Evolutionary conservation across 345 rosid species (phyloP).

Genomic region (Streptanthus diversifolius): DNA sequence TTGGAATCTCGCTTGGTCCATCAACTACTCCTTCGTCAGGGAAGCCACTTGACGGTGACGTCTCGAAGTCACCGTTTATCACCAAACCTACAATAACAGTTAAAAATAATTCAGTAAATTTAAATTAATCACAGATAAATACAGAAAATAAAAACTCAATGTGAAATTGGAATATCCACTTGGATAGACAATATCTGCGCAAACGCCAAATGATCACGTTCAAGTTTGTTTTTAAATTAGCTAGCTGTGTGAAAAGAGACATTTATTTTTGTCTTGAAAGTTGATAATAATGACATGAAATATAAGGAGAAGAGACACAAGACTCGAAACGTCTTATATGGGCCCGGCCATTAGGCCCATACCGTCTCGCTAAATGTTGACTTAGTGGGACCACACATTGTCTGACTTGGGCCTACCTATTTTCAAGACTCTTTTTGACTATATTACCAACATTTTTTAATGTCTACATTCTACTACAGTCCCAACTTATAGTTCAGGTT

Average conservation of each 20-base stretch:
- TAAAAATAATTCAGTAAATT: not conserved
- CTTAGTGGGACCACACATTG: slow-evolving; percentile 10
- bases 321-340: slow-evolving; percentile 10
- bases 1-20: slow-evolving; percentile 53
- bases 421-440: slow-evolving; percentile 21
- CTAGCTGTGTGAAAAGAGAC: slow-evolving; percentile 33
- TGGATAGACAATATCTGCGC: not conserved
- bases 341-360: slow-evolving; percentile 12
- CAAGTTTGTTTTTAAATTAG: not conserved
- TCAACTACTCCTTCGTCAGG: slow-evolving; percentile 51
- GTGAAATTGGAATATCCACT: not conserved
- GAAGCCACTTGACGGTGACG: slow-evolving; percentile 62
- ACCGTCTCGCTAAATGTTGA: not conserved
- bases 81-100: slow-evolving; percentile 46
- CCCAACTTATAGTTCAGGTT: not conserved
- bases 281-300: not conserved
- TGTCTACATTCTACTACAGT: not conserved
- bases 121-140: not conserved
- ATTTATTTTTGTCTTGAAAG: not conserved
- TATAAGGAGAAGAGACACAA: not conserved
- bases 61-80: slow-evolving; percentile 78
- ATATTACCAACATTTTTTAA: not conserved
- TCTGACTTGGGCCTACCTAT: not conserved
- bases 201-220: slow-evolving; percentile 15
- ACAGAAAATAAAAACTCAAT: not conserved